These are phyloP conservation scores for Cladosporium colombiae DNA, from an alignment of 2,329 filamentous ascomycete species.

Conservation along the genomic window DNA sequence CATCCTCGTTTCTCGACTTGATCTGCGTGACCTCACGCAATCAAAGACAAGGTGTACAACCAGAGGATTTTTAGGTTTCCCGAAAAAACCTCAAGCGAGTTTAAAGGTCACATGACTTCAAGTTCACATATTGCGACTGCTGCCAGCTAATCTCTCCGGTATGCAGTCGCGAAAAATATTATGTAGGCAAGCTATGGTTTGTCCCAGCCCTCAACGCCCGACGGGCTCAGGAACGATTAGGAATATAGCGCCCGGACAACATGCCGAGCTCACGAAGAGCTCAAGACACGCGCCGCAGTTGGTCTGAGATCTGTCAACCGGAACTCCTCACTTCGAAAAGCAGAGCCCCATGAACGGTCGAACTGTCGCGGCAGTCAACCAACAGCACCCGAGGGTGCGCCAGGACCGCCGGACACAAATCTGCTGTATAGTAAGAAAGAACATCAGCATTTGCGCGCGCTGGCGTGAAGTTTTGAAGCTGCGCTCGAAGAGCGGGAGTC, in stretches of 20 bases:
- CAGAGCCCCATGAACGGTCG: conserved; percentile 81
- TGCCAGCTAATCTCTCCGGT: conserved; percentile 10
- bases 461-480: conserved; percentile 19
- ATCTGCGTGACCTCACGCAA: no score
- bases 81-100: background rate
- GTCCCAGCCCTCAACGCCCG: conserved; percentile 84
- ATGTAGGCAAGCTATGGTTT: conserved; percentile 69
- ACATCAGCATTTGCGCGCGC: background rate
- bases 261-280: conserved; percentile 67
- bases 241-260: conserved; percentile 77
- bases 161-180: conserved; percentile 25
- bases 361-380: conserved; percentile 83
- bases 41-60: no score
- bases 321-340: conserved; percentile 68
- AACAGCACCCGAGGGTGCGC: conserved; percentile 54
- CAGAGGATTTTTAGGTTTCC: background rate
- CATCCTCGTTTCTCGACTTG: no score
- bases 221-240: conserved; percentile 86
- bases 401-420: conserved; percentile 88
- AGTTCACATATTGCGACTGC: background rate
- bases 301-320: conserved; percentile 94
- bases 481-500: background rate
- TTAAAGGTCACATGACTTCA: background rate
- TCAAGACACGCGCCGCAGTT: conserved; percentile 54
- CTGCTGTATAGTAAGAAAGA: conserved; percentile 54